Evolutionary conservation across 352 stramenopile genomes (phyloP).

Genomic region (Thraustotheca clavata): DNA sequence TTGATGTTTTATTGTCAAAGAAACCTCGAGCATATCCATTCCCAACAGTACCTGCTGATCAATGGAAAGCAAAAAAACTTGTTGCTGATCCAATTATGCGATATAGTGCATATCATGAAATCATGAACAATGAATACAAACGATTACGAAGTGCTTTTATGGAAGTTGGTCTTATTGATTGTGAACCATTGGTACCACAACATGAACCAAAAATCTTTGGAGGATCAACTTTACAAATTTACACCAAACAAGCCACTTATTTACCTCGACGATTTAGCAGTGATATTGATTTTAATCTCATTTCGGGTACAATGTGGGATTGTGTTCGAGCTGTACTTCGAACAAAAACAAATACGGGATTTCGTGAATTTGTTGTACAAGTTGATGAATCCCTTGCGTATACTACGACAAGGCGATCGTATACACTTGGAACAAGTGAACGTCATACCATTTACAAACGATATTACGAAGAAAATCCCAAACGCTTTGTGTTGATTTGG

Average conservation of each 20-base stretch:
- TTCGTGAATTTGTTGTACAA: not conserved
- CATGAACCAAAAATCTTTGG: not conserved
- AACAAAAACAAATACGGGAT: not conserved
- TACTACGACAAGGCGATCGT: not conserved
- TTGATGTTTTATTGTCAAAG: not conserved
- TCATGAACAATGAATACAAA: not conserved
- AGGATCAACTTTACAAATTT: not conserved
- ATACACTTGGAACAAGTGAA: not conserved
- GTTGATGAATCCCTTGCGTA: not conserved
- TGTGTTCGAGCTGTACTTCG: not conserved
- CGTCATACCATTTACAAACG: not conserved
- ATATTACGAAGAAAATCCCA: not conserved
- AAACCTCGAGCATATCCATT: not conserved
- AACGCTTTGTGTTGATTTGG: not conserved
- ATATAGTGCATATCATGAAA: not conserved
- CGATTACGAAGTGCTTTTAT: not conserved
- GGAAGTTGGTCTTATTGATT: not conserved
- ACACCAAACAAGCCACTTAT: not conserved
- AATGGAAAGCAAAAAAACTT: not conserved
- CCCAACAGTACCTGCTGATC: not conserved
- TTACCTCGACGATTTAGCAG: not conserved
- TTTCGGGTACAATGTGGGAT: not conserved
- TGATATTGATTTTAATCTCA: constrained; percentile 1
- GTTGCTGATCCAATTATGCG: not conserved
- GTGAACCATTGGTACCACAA: not conserved